Percentiles rank a stretch among this genome's conserved stretches.
Conservation (phyloP, 2,329 filamentous ascomycete species). For the Fusarium sp. region DNA sequence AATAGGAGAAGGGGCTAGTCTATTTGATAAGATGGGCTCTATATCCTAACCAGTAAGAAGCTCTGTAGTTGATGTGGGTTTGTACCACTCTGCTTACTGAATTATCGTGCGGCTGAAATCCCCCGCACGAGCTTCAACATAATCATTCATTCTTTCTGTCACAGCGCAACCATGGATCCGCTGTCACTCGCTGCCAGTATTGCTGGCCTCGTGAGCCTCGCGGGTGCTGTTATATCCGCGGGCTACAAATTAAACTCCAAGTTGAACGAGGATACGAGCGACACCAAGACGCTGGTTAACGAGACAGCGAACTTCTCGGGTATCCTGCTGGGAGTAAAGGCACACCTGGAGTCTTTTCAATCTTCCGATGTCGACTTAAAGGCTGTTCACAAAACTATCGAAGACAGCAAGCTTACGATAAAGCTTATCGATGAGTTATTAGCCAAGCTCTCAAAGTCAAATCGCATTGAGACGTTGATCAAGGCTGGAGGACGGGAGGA, state of each 20-base stretch:
- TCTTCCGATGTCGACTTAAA: background rate
- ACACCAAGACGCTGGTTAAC: background rate
- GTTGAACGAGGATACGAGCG: background rate
- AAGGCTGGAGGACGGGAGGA: background rate
- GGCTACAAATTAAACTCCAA: background rate
- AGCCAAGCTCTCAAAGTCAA: background rate
- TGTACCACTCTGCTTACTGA: background rate
- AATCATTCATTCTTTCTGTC: fast-evolving
- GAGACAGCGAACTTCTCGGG: background rate
- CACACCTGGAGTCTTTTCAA: background rate
- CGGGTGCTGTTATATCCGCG: background rate
- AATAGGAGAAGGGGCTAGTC: background rate
- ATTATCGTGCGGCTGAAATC: background rate
- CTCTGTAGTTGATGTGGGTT: background rate
- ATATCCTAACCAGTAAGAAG: background rate
- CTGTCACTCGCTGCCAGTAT: background rate
- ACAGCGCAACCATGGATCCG: background rate
- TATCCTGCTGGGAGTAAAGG: background rate
- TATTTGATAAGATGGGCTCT: background rate
- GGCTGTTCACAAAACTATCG: fast-evolving
- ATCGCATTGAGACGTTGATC: background rate
- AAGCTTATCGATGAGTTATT: background rate
- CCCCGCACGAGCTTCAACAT: background rate
- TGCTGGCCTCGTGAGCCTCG: background rate
- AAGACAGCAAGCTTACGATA: background rate